phyloP scores from a whole-genome alignment of 2,329 filamentous ascomycete species.

The Apiospora malaysiana region DNA sequence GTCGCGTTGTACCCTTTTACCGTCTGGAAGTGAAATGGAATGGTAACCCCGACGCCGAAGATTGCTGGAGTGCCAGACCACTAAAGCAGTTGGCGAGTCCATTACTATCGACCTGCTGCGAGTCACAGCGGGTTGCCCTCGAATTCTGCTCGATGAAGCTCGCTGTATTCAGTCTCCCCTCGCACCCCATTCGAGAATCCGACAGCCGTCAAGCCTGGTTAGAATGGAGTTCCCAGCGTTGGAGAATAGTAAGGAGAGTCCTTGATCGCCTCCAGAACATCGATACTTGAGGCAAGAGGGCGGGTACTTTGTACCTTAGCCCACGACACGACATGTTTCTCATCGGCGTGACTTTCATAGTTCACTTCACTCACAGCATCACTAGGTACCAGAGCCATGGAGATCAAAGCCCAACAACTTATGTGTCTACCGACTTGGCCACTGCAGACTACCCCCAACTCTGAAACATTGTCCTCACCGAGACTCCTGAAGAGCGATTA shows the following conservation, averaged over 20 bases:
- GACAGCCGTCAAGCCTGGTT: too few relatives aligned
- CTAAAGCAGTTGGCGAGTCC: not conserved
- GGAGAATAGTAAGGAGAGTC: not conserved
- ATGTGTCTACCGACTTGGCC: not conserved
- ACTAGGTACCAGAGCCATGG: rapidly evolving
- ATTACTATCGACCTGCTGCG: not conserved
- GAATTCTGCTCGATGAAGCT: not conserved
- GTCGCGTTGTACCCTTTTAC: not conserved
- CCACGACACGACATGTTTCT: not conserved
- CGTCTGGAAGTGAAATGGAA: too few relatives aligned
- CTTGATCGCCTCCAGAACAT: not conserved
- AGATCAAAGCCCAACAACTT: not conserved
- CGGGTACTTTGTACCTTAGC: not conserved
- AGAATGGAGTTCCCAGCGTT: too few relatives aligned
- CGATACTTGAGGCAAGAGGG: not conserved
- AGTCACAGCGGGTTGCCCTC: not conserved
- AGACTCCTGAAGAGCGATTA: too few relatives aligned
- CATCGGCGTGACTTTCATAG: not conserved
- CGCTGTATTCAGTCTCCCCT: not conserved
- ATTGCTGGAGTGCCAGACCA: not conserved
- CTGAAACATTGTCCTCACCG: too few relatives aligned
- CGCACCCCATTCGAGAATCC: too few relatives aligned
- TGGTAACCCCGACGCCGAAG: too few relatives aligned
- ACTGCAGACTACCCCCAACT: not conserved
- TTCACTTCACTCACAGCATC: not conserved